These are phyloP conservation scores for Pseudohalonectria lignicola DNA, from an alignment of 2,329 filamentous ascomycete species.

Conservation along the genomic window DNA sequence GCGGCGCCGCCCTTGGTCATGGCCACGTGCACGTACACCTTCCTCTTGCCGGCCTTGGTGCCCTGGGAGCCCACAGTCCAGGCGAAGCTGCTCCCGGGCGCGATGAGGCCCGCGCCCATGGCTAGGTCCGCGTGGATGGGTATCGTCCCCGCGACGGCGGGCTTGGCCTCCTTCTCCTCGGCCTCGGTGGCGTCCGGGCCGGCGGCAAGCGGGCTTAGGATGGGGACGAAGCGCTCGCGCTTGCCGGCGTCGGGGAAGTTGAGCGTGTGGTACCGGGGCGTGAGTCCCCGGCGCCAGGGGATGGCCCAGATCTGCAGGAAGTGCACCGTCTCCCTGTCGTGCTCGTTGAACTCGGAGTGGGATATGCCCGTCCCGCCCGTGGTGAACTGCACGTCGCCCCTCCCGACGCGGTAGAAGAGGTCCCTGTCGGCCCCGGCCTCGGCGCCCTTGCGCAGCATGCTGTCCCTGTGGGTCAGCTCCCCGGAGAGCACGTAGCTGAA, in stretches of 20 bases:
- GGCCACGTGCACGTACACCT: slow-evolving; percentile 71
- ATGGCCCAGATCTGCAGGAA: slow-evolving; percentile 86
- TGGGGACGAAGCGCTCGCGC: slow-evolving; percentile 57
- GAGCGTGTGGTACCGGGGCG: slow-evolving; percentile 65
- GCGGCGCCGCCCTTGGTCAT: slow-evolving; percentile 70
- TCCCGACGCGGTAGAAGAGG: slow-evolving; percentile 58
- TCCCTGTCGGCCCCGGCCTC: slow-evolving; percentile 46
- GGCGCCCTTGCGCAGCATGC: slow-evolving; percentile 61
- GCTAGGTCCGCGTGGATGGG: slow-evolving; percentile 76
- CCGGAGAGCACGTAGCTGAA: slow-evolving; percentile 80
- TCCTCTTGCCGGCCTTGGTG: slow-evolving; percentile 43
- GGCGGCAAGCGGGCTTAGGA: slow-evolving; percentile 64
- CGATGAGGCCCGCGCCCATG: slow-evolving; percentile 69
- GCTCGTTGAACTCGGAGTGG: slow-evolving; percentile 76
- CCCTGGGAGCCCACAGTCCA: slow-evolving; percentile 59
- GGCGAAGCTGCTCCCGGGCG: slow-evolving; percentile 48
- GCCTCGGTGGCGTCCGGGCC: slow-evolving; percentile 49
- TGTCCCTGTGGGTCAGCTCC: slow-evolving; percentile 80
- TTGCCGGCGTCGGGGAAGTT: slow-evolving; percentile 66
- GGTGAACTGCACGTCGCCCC: slow-evolving; percentile 83
- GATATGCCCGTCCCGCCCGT: slow-evolving; percentile 74
- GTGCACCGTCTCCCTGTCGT: slow-evolving; percentile 58
- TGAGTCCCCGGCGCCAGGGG: slow-evolving; percentile 62
- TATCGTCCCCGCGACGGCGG: slow-evolving; percentile 55
- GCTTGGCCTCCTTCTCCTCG: slow-evolving; percentile 53